Base-by-base conservation (phyloP, 2,329 filamentous ascomycete species). In the Fusarium sp. region DNA sequence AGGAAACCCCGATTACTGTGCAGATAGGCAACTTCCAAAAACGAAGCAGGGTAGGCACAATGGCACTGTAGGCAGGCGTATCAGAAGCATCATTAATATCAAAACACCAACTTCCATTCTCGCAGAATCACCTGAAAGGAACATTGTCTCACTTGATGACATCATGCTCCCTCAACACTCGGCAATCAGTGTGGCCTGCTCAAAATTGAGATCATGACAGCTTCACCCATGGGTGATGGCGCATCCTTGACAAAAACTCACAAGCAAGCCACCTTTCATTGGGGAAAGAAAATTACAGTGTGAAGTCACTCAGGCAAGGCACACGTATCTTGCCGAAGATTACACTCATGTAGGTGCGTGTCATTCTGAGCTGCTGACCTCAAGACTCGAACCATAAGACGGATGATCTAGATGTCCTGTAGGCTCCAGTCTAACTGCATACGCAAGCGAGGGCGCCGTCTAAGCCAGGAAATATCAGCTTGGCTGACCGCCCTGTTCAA, bases 351-450 rank as follows among this genome's bases (percentile, higher is more conserved):
- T 51, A 50, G 32, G 56, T 67, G 72, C 48, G 68, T 69, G 59
- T 63, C 47, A 69, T 70, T 61, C 61, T 67, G 59, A 62, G 41
- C 68, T 65, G 65, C 62, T 76, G 66, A 72, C 71, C 56, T 66
- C 56, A 35, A 69, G 51, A 65, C 76, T 71, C 68, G 66, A 66
- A 73, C 76, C 70, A 77, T 57, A 56, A 68, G 62, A 66, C 73
- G 58, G 54, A 69, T 69, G 60, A 70, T 75, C 67, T 61, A 62
- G 66, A 75, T 53, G 56, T 55, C 56, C 65, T 72, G 66, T 69
- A 72, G 59, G 32, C 56, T 51, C 32, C 42, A 60, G 48, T 47
- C 70, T 71, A 66, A 66, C 66, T 63, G 51, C 55, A 57, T 74
- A 77, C 69, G 55, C 66, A 69, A 76, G 48, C 67, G 57, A 66